A percentile compares a stretch with the other conserved stretches of the same genome.
phyloP scores from a whole-genome alignment of 352 stramenopile species.

The Pythium sukuiense region DNA sequence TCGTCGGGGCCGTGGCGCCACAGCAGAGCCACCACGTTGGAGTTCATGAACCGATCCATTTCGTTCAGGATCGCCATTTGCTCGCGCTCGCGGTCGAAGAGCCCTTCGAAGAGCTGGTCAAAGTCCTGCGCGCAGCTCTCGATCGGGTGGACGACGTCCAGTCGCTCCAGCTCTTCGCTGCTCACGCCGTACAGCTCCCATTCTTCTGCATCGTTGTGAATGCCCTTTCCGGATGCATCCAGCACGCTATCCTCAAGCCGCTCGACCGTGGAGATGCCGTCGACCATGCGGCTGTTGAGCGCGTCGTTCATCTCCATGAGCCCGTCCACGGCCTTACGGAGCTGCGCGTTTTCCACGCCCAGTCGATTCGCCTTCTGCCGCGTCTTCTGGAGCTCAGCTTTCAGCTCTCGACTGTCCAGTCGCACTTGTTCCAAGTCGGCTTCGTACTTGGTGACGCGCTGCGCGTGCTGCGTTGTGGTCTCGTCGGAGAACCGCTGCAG shows the following conservation, averaged over 20 bases:
- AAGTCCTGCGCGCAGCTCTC: slow-evolving; percentile 61
- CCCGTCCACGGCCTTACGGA: slow-evolving; percentile 41
- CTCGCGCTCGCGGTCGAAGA: slow-evolving; percentile 40
- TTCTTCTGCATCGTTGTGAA: slow-evolving; percentile 36
- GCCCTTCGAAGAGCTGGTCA: slow-evolving; percentile 50
- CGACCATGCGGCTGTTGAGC: slow-evolving; percentile 9
- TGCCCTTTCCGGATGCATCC: slow-evolving; percentile 19
- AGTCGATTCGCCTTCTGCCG: slow-evolving; percentile 49
- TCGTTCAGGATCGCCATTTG: slow-evolving; percentile 49
- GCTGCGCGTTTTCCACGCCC: slow-evolving; percentile 50
- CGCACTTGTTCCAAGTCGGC: slow-evolving; percentile 38
- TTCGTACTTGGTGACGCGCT: slow-evolving; percentile 36
- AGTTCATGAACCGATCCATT: slow-evolving; percentile 73
- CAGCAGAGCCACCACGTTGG: slow-evolving; percentile 56
- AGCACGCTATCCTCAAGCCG: slow-evolving; percentile 27
- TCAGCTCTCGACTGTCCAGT: slow-evolving; percentile 37
- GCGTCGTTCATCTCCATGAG: slow-evolving; percentile 34
- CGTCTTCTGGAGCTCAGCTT: slow-evolving; percentile 56
- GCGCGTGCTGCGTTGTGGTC: slow-evolving; percentile 30
- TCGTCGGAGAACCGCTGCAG: slow-evolving; percentile 37
- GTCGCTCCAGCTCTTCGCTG: slow-evolving; percentile 34
- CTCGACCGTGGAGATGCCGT: slow-evolving; percentile 3
- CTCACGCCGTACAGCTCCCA: slow-evolving; percentile 47
- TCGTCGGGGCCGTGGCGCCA: slow-evolving; percentile 65
- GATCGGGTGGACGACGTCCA: slow-evolving; percentile 48